Evolutionary conservation across 768 basidiomycete species (phyloP).

Genomic region (Mrakia blollopis): DNA sequence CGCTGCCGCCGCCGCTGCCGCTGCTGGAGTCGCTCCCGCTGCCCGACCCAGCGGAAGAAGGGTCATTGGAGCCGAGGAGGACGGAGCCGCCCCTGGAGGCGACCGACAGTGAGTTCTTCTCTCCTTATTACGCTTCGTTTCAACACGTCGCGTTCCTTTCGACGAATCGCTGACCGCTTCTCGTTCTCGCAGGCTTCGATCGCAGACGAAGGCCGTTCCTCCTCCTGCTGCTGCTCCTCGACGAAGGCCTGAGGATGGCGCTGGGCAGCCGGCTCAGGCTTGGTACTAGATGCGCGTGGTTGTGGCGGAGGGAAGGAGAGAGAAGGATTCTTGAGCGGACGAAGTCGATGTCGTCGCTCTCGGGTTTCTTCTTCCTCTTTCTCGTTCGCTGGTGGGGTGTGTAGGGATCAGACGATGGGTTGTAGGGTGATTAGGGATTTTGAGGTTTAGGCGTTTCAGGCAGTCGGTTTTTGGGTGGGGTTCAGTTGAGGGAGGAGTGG

Average conservation of each 20-base stretch:
- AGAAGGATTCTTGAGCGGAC: neutral
- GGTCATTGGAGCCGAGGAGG: constrained; percentile 26
- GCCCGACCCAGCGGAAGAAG: constrained; percentile 20
- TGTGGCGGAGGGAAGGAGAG: neutral
- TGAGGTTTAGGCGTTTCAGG: neutral
- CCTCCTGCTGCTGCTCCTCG: constrained; percentile 20
- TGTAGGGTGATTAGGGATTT: neutral
- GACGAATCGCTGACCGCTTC: neutral
- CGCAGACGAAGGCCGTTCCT: constrained; percentile 31
- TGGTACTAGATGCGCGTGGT: constrained; percentile 26
- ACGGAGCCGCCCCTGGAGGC: constrained; percentile 7
- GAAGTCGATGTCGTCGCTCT: neutral
- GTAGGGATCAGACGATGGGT: neutral
- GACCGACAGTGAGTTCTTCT: constrained; percentile 24
- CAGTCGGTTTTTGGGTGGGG: neutral
- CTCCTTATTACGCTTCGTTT: too few relatives aligned
- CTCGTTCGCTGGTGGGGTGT: neutral
- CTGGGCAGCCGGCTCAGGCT: constrained; percentile 18
- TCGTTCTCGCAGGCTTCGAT: constrained; percentile 21
- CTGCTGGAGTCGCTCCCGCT: neutral
- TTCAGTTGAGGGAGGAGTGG: neutral
- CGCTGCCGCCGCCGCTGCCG: constrained; percentile 7
- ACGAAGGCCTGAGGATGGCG: constrained; percentile 17
- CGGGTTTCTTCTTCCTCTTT: neutral
- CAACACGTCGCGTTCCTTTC: neutral